Percentiles rank a stretch among this genome's conserved stretches.
These are phyloP conservation scores for Colletotrichum orbiculare DNA, from an alignment of 2,329 filamentous ascomycete species.

Conservation along the genomic window DNA sequence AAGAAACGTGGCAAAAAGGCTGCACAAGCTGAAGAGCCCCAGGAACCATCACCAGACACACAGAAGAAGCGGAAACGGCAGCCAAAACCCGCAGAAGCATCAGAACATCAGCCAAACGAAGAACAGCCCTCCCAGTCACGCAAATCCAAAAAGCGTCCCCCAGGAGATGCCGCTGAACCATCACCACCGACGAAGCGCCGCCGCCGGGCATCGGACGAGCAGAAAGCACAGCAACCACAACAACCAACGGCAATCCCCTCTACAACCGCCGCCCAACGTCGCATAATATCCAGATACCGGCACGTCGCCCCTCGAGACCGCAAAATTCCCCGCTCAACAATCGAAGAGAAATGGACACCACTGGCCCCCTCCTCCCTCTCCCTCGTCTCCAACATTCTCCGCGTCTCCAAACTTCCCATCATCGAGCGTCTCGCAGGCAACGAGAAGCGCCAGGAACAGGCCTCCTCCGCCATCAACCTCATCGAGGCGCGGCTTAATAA, in stretches of 20 bases:
- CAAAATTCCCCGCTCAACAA: conserved; percentile 69
- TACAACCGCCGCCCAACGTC: conserved; percentile 38
- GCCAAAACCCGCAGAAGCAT: conserved; percentile 25
- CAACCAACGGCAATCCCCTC: not conserved
- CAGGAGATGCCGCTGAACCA: conserved; percentile 4
- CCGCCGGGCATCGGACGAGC: conserved; percentile 24
- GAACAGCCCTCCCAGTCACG: conserved; percentile 30
- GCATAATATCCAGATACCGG: conserved; percentile 54
- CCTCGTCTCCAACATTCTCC: conserved; percentile 66
- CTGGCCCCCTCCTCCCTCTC: conserved; percentile 66
- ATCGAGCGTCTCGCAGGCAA: conserved; percentile 65
- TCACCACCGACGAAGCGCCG: conserved; percentile 26
- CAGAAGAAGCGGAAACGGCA: conserved; percentile 36
- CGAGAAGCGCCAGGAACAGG: conserved; percentile 61
- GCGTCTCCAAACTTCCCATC: conserved; percentile 70
- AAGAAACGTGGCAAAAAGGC: conserved; percentile 19
- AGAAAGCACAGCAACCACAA: conserved; percentile 15
- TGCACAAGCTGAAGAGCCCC: conserved; percentile 20
- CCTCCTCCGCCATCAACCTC: conserved; percentile 65
- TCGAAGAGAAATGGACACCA: conserved; percentile 75
- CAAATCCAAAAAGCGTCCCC: conserved; percentile 27
- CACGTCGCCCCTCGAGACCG: conserved; percentile 63
- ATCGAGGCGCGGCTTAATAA: conserved; percentile 66
- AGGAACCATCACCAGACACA: conserved; percentile 23
- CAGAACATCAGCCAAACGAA: conserved; percentile 30